Evolutionary conservation across 1,284 basidiomycete species (phyloP).

Genomic region (Fomes fomentarius): DNA sequence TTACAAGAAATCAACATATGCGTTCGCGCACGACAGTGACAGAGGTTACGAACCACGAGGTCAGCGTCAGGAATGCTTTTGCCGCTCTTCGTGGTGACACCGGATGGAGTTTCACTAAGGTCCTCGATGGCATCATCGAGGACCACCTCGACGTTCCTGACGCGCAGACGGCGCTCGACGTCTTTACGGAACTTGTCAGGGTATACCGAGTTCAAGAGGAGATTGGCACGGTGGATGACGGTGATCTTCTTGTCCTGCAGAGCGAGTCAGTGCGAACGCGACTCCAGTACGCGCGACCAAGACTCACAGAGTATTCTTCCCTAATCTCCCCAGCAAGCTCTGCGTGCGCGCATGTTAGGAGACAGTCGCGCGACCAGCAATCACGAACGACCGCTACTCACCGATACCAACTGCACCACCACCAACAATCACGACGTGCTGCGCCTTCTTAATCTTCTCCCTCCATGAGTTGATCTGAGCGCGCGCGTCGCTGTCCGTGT

Average conservation of each 20-base stretch:
- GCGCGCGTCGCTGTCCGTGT: slow-evolving; percentile 40
- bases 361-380: background rate
- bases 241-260: slow-evolving; percentile 61
- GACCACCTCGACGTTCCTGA: slow-evolving; percentile 53
- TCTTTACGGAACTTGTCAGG: slow-evolving; percentile 57
- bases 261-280: slow-evolving; percentile 8
- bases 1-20: background rate
- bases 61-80: slow-evolving; percentile 53
- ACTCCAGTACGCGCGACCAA: background rate
- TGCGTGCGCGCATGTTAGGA: slow-evolving; percentile 26
- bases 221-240: slow-evolving; percentile 56
- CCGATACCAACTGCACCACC: slow-evolving; percentile 68
- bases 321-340: slow-evolving; percentile 64
- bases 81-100: slow-evolving; percentile 56
- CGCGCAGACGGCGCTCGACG: slow-evolving; percentile 43
- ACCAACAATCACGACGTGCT: slow-evolving; percentile 58
- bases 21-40: background rate
- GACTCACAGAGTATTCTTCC: slow-evolving; percentile 46
- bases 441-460: slow-evolving; percentile 47
- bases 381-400: slow-evolving; percentile 34
- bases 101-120: slow-evolving; percentile 32
- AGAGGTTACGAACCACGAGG: slow-evolving; percentile 50
- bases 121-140: slow-evolving; percentile 58
- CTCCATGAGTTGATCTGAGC: slow-evolving; percentile 47
- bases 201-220: slow-evolving; percentile 62